Conservation (phyloP, 805 yeast genomes). For the Jamesozyma piceae region DNA sequence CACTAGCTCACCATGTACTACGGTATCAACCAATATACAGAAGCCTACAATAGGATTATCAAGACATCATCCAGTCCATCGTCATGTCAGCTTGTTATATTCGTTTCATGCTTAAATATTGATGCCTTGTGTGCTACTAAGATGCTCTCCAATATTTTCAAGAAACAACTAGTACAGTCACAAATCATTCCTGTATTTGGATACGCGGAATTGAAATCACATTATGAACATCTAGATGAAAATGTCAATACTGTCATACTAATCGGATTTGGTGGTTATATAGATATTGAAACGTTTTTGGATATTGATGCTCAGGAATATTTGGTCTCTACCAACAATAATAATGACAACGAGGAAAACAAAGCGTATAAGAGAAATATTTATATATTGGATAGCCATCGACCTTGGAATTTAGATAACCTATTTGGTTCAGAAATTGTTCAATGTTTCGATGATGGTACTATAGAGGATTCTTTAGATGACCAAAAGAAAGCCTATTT, state of each 20-base stretch:
- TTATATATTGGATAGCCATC: constrained; percentile 80
- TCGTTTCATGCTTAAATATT: constrained; percentile 82
- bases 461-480: constrained; percentile 47
- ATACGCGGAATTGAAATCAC: constrained; percentile 61
- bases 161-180: constrained; percentile 75
- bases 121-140: constrained; percentile 88
- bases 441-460: constrained; percentile 82
- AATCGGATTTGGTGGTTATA: constrained; percentile 89
- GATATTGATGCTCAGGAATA: constrained; percentile 52
- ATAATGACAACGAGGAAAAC: constrained; percentile 22
- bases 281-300: constrained; percentile 69
- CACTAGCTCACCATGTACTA: constrained; percentile 49
- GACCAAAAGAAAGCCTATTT: constrained; percentile 56
- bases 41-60: constrained; percentile 58
- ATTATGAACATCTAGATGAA: constrained; percentile 55
- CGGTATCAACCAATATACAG: constrained; percentile 56
- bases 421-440: constrained; percentile 73
- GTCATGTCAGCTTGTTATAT: constrained; percentile 79
- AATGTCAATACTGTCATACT: constrained; percentile 67
- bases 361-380: constrained; percentile 44
- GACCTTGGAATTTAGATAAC: constrained; percentile 96
- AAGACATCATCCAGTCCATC: constrained; percentile 77
- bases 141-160: constrained; percentile 59
- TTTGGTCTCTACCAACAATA: constrained; percentile 29
- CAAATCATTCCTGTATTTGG: constrained; percentile 92